A percentile compares a stretch with the other conserved stretches of the same genome.
Conservation (phyloP, 148 eudicot species). For the Nyssa sinensis region DNA sequence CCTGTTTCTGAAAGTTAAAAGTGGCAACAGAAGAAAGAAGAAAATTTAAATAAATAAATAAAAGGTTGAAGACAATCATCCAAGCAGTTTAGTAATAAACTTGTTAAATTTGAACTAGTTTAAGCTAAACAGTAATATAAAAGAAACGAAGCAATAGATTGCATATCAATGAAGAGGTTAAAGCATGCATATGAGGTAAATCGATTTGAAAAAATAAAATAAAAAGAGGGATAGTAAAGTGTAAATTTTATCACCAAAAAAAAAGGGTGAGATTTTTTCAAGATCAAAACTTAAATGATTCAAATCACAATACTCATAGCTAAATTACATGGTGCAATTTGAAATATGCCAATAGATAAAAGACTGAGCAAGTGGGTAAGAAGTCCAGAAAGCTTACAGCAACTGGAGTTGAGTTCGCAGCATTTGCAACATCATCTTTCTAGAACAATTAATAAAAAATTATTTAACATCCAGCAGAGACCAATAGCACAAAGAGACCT, state of each 20-base stretch:
- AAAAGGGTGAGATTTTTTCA: neutral
- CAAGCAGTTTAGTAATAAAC: neutral
- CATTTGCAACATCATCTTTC: slow-evolving; percentile 33
- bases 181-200: neutral
- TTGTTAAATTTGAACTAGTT: neutral
- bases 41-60: slow-evolving; percentile 1
- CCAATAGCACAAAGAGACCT: slow-evolving; percentile 6
- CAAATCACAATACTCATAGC: neutral
- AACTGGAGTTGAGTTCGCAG: slow-evolving; percentile 23
- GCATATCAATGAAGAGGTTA: neutral
- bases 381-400: slow-evolving; percentile 29
- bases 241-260: neutral
- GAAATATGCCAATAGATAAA: neutral
- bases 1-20: slow-evolving; percentile 66
- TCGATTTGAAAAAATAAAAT: no score
- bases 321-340: neutral
- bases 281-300: neutral
- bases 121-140: neutral
- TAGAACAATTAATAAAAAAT: slow-evolving; percentile 9
- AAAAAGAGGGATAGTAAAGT: neutral
- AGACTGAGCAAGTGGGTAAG: neutral
- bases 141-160: neutral
- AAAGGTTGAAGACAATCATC: neutral
- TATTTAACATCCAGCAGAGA: neutral
- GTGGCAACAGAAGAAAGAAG: slow-evolving; percentile 8